Evolutionary conservation across 1,284 basidiomycete genomes (phyloP).

Genomic region (Trametes hirsuta): DNA sequence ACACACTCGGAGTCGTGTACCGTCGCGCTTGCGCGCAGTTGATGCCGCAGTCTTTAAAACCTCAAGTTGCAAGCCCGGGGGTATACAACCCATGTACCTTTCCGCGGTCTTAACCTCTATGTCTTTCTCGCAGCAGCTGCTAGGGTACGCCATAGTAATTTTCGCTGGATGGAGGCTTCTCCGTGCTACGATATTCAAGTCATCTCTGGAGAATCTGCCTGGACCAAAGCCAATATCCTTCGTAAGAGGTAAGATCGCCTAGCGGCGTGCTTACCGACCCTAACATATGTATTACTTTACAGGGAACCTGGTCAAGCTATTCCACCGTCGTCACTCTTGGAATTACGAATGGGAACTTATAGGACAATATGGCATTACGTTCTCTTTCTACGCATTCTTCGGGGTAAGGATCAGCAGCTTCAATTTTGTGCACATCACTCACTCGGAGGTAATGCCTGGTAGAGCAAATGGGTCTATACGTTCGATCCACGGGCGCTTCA

Average conservation of each 20-base stretch:
- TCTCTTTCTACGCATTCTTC: background rate
- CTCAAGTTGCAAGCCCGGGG: no score
- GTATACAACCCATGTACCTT: no score
- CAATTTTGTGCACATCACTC: background rate
- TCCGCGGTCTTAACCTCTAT: background rate
- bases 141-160: conserved; percentile 3
- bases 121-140: conserved; percentile 1
- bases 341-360: no score
- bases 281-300: background rate
- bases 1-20: no score
- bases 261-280: background rate
- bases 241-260: background rate
- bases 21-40: no score
- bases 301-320: no score
- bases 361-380: no score
- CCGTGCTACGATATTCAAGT: background rate
- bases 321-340: no score
- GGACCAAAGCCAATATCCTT: conserved; percentile 3
- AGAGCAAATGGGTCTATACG: conserved; percentile 6
- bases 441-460: no score
- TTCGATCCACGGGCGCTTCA: conserved; percentile 21
- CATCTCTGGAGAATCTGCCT: conserved; percentile 9
- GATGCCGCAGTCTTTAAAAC: no score
- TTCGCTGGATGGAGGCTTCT: conserved; percentile 3
- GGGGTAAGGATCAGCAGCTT: background rate